Evolutionary conservation across 495 filamentous ascomycete genomes (phyloP), one percentile per base, ranked within the genome.

Genomic region (Penicillium flavigenum): DNA sequence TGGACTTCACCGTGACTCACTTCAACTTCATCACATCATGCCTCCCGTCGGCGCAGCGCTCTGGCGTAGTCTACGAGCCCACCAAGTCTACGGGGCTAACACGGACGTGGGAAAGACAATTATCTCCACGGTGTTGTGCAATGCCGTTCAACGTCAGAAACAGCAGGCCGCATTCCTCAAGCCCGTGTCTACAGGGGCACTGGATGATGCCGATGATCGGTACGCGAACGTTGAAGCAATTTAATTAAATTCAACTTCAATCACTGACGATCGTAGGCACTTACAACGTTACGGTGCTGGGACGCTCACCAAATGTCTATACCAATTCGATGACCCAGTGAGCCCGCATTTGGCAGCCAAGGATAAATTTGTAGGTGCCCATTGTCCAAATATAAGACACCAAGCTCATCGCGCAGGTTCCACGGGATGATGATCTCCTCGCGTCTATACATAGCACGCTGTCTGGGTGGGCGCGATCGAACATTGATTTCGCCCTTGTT

Each of bases 41-140:
- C 51, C 72, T 54, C 70, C 75, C 5, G 69, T 75, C 38, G 73
- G 75, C 39, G 74, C 74, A 39, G 73, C 70, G 10, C 79, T 90
- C 26, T 88, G 84, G 80, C 84, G 80, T 52, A 79, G 78, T 4
- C 74, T 90, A 44, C 80, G 83, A 51, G 77, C 80, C 12, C 79
- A 86, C 54, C 88, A 91, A 63, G 76, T 92, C 20, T 92, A 88
- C 58, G 89, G 89, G 5, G 88, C 89, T 31, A 91, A 92, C 63
- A 92, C 89, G 4, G 81, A 89, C 57, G 88, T 92, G 34, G 89
- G 89, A 55, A 92, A 92, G 72, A 91, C 89, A 0, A 79, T 92
- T 27, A 78, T 88, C 44, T 86, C 86, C 1, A 89, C 88, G 0
- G 67, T 90, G 34, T 78, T 92, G 16, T 86, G 84, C 66, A 85